Evolutionary conservation across 768 basidiomycete species (phyloP).

Genomic region (Suillus sp.): DNA sequence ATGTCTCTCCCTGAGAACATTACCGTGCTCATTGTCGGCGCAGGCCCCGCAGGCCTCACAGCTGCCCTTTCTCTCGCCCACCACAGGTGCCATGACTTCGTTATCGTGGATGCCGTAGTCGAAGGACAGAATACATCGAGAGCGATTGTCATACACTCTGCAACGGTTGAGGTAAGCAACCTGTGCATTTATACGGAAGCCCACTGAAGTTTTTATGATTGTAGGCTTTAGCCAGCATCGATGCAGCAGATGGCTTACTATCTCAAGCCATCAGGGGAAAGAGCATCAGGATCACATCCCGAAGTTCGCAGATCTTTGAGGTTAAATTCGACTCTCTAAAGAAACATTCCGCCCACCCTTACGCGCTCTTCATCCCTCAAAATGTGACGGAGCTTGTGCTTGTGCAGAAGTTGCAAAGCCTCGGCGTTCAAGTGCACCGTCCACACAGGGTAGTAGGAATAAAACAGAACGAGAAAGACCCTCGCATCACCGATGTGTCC

Average conservation of each 20-base stretch:
- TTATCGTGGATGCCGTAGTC: slow-evolving; percentile 39
- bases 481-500: slow-evolving; percentile 37
- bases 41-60: slow-evolving; percentile 51
- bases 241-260: slow-evolving; percentile 40
- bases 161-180: slow-evolving; percentile 46
- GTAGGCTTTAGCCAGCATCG: slow-evolving; percentile 45
- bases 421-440: slow-evolving; percentile 38
- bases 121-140: slow-evolving; percentile 39
- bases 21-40: slow-evolving; percentile 51
- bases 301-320: slow-evolving; percentile 28
- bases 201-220: slow-evolving; percentile 23
- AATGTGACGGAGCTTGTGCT: slow-evolving; percentile 49
- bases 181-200: not conserved
- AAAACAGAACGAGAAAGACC: slow-evolving; percentile 29
- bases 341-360: slow-evolving; percentile 46
- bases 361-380: slow-evolving; percentile 40
- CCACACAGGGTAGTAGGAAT: slow-evolving; percentile 44
- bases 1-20: slow-evolving; percentile 19
- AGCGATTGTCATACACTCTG: slow-evolving; percentile 46
- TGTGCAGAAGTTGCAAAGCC: slow-evolving; percentile 33
- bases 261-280: slow-evolving; percentile 29
- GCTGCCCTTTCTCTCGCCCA: slow-evolving; percentile 48
- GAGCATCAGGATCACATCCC: slow-evolving; percentile 33
- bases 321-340: slow-evolving; percentile 38
- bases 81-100: slow-evolving; percentile 28